Base-by-base conservation (phyloP, 75 land plant species). In the Ceratopteris richardii region DNA sequence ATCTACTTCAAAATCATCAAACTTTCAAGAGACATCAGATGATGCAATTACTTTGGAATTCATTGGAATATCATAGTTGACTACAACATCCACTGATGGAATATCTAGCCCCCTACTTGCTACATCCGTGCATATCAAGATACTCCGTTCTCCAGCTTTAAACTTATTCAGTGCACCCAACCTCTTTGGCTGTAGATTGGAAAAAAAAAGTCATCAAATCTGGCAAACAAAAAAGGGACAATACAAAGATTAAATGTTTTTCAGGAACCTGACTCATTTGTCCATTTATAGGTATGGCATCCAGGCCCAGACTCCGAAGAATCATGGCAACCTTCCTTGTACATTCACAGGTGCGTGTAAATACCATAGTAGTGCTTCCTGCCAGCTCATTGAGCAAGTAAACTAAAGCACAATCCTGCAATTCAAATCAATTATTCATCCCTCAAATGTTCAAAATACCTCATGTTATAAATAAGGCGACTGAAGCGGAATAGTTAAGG, bases 41-140 rank as follows among this genome's bases (percentile, higher is more conserved):
- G 19, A 13, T 6, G n/a, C 11, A 58, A 66, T 39, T 24, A 82
- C 94, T 83, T 93, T 93, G 6, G 98, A 83, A 57, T 85, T 82
- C 12, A 78, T 54, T 0, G 98, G 98, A 36, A 88, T 81, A 48
- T 88, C 90, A 65, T 93, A 93, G 58, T 93, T 93, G 37, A 93
- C 83, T 7, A 88, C 98, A 71, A 88, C 67, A 70, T 93, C 90
- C 0, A 93, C 98, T 40, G 95, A 77, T 18, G 97, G 95, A 64
- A 93, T 85, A 67, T 93, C 98, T 25, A 93, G 85, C 10, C 95
- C 98, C 66, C 98, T 82, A 50, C 98, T 85, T n/a, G 95, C 95
- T 25, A 93, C 98, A 77, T 93, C 98, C 37, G 98, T 93, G 73
- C 90, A 85, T 9, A 93, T 70, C 51, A 93, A 80, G 23, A 85